Evolutionary conservation across 768 basidiomycete species (phyloP), one percentile per base, ranked within the genome.

Genomic region (Myochromella boudieri): DNA sequence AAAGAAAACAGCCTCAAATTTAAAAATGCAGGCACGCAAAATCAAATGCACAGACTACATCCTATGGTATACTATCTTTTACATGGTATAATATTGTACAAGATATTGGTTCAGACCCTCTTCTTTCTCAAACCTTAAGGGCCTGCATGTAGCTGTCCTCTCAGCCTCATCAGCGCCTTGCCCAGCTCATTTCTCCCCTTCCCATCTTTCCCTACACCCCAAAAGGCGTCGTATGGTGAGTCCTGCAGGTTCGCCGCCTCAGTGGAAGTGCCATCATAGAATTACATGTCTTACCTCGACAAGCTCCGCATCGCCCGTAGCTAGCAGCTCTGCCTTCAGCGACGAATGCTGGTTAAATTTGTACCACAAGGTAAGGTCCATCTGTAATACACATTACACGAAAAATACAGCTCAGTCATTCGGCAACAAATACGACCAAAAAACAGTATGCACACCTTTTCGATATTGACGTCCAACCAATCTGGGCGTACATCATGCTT

Each of bases 161-260:
- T 72, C 57, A 89, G 65, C 52, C 83, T 76, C 56, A 80, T 76
- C 14, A 88, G 71, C 9, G 82, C 79, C 58, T 83, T 85, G 21
- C 87, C 87, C 22, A 89, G 77, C 61, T 89, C 84, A 52, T 89
- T 89, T 32, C 78, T 77, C 9, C 87, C 87, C 53, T 68, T 65
- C 17, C 74, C 69, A 62, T 89, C 80, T 17, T 74, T 69, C 1
- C 87, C 87, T 49, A 79, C 65, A 8, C 87, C 87, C 85, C 87
- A 89, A 62, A 87, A 87, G 26, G 84, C 68, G 57, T 89, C 87
- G 51, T 78, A 78, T 39, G 81, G 79, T 11, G 84, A 87, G 55
- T 85, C 77, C 85, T 86, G 53, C 12, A 37, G 39, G 21, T 49
- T 37, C 3, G 14, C 3, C 37, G 21, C 15, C 8, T 42, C 22